Conservation (phyloP, 305 asterid species). For the Plantago coronopus region DNA sequence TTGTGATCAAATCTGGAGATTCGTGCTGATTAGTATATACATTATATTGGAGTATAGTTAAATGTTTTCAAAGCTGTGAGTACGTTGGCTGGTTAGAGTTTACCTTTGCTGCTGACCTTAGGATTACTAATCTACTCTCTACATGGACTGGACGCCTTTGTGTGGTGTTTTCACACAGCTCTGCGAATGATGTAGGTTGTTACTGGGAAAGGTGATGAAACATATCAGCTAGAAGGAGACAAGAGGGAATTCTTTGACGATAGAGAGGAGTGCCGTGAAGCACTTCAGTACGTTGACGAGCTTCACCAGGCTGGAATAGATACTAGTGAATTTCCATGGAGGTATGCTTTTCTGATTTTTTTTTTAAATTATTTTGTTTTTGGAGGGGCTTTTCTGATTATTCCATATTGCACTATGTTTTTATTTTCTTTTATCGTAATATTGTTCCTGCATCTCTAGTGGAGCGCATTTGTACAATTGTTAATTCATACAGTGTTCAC, state of each 20-base stretch:
- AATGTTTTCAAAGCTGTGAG: neutral
- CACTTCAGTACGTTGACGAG: constrained; percentile 93
- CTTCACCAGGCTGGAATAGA: constrained; percentile 99
- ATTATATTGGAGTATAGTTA: neutral
- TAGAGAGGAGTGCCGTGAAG: constrained; percentile 96
- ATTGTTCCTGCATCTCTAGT: too few relatives aligned
- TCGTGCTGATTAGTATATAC: neutral
- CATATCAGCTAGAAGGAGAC: constrained; percentile 82
- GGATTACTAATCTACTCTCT: neutral
- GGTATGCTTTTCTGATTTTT: constrained; percentile 42
- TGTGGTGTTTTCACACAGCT: neutral
- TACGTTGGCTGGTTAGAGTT: neutral
- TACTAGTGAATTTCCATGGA: constrained; percentile 99
- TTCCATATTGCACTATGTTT: neutral
- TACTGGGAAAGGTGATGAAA: constrained; percentile 92
- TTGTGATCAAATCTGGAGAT: neutral
- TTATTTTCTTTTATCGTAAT: neutral
- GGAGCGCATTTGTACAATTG: neutral
- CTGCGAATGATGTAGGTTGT: constrained; percentile 57
- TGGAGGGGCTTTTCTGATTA: constrained; percentile 2
- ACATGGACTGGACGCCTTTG: constrained; percentile 6
- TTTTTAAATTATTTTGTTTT: too few relatives aligned
- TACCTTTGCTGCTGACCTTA: neutral
- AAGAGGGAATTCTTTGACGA: constrained; percentile 89
- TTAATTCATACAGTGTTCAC: too few relatives aligned